phyloP scores from a whole-genome alignment of 768 basidiomycete species.

The Cystobasidium onofrii region DNA sequence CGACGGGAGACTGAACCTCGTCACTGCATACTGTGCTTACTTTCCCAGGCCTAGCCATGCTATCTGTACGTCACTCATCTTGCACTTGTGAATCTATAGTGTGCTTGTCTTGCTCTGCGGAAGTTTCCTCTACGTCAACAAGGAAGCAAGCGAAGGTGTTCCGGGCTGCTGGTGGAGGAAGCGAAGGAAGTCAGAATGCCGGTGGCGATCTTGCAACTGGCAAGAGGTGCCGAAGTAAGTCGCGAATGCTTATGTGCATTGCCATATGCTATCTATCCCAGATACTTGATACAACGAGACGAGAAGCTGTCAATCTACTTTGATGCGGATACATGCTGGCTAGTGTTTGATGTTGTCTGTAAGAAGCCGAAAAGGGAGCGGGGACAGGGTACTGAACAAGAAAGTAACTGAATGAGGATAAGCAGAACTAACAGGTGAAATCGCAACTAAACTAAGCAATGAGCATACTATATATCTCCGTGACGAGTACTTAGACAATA shows the following conservation, averaged over 20 bases:
- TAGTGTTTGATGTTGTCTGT: background rate
- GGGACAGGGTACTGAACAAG: background rate
- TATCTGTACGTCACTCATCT: constrained; percentile 3
- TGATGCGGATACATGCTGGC: background rate
- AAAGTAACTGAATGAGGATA: too few species aligned
- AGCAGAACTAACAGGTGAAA: background rate
- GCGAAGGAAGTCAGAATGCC: too few species aligned
- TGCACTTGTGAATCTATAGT: background rate
- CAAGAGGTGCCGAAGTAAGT: background rate
- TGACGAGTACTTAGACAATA: background rate
- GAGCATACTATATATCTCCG: background rate
- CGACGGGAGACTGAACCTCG: background rate
- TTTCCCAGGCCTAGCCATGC: constrained; percentile 22
- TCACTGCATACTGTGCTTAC: constrained; percentile 1
- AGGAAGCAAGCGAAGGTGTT: too few species aligned
- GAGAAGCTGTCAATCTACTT: background rate
- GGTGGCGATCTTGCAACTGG: background rate
- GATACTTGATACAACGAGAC: background rate
- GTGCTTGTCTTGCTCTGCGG: background rate
- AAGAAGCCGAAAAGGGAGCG: background rate
- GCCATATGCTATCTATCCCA: background rate
- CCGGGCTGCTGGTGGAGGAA: background rate
- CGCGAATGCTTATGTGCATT: background rate
- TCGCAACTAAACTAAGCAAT: background rate
- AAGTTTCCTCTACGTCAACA: too few species aligned